Conservation (phyloP, 768 basidiomycete genomes). For the Kwoniella dejecticola region DNA sequence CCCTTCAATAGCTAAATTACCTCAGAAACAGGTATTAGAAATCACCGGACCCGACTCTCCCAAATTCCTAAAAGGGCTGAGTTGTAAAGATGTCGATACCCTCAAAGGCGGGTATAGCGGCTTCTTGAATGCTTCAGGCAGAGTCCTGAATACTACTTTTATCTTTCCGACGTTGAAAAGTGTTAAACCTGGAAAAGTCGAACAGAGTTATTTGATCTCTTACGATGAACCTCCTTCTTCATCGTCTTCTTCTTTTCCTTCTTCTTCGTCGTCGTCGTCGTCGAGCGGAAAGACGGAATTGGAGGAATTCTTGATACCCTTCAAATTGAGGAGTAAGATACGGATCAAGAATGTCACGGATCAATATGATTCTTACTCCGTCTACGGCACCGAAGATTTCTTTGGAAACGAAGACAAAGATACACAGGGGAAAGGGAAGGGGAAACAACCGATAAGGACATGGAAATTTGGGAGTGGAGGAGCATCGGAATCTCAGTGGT, state of each 20-base stretch:
- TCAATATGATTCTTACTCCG: slow-evolving; percentile 77
- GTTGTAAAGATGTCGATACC: slow-evolving; percentile 61
- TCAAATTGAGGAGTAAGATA: slow-evolving; percentile 88
- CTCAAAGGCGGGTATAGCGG: slow-evolving; percentile 67
- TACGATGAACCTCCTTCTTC: slow-evolving; percentile 53
- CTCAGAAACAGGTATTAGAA: slow-evolving; percentile 69
- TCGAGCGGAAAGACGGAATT: too few species aligned
- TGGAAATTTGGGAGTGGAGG: slow-evolving; percentile 71
- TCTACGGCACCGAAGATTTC: slow-evolving; percentile 67
- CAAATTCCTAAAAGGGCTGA: slow-evolving; percentile 78
- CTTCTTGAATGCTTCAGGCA: slow-evolving; percentile 77
- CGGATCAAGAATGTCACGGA: slow-evolving; percentile 74
- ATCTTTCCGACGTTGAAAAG: slow-evolving; percentile 63
- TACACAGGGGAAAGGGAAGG: neutral
- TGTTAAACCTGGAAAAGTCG: neutral
- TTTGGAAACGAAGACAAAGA: too few species aligned
- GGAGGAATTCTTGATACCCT: slow-evolving; percentile 61
- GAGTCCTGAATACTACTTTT: slow-evolving; percentile 83
- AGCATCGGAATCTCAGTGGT: slow-evolving; percentile 76
- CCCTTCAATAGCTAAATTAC: slow-evolving; percentile 61
- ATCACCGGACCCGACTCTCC: slow-evolving; percentile 77
- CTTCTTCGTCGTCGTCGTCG: too few species aligned
- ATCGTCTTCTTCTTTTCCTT: slow-evolving; percentile 20
- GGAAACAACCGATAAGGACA: slow-evolving; percentile 51
- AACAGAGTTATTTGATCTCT: slow-evolving; percentile 61